Conservation (phyloP, 192 early-diverging fungal species). For the Spinellus fusiger region DNA sequence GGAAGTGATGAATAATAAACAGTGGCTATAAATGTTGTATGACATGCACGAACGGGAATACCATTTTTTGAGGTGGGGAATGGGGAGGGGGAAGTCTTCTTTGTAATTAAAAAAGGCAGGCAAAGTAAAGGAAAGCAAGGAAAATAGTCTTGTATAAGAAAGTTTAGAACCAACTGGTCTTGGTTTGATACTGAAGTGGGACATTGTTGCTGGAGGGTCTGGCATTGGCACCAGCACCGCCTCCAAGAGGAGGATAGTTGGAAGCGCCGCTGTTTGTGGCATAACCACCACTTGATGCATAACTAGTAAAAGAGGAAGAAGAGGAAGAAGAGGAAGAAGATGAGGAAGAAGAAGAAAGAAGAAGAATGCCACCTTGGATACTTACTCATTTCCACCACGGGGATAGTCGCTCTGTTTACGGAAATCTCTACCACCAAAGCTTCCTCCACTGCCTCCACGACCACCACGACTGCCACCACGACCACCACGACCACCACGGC, state of each 20-base stretch:
- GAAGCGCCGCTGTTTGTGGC: neutral
- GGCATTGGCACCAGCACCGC: neutral
- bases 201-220: conserved; percentile 4
- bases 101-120: neutral
- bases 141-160: neutral
- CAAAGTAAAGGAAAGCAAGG: neutral
- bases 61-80: neutral
- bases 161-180: conserved; percentile 35
- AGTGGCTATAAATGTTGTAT: neutral
- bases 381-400: conserved; percentile 14
- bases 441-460: conserved; percentile 10
- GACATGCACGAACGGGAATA: neutral
- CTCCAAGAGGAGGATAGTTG: conserved; percentile 18
- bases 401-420: conserved; percentile 1
- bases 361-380: neutral
- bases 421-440: conserved; percentile 24
- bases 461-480: conserved; percentile 23
- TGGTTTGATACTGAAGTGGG: conserved; percentile 30
- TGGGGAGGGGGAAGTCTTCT: neutral
- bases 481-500: conserved; percentile 21
- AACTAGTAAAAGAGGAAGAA: conserved; percentile 2
- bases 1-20: neutral
- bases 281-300: conserved; percentile 12
- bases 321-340: conserved; percentile 6
- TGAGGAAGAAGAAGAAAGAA: neutral